Base-by-base conservation (phyloP, 768 basidiomycete genomes). In the Hygrophorus pudorinus region DNA sequence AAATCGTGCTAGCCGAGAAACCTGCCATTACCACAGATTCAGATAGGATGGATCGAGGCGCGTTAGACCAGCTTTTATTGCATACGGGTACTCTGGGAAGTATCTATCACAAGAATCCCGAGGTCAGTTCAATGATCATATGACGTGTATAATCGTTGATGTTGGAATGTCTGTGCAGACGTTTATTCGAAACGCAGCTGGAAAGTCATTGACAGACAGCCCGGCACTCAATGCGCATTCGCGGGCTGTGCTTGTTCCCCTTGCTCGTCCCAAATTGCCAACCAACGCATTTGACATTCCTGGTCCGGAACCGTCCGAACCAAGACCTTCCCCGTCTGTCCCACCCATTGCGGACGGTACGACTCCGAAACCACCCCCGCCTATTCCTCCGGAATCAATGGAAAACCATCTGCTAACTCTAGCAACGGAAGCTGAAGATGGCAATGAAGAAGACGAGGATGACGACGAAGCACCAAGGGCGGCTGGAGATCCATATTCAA, bases 21-120 rank as follows among this genome's bases (percentile, higher is more conserved):
- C 96, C 96, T 24, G 72, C 91, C 2, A 98, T 99, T 51, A 93
- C 91, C n/a, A 98, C 90, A 2, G 94, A 98, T 59, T 89, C 92
- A 3, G 96, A 99, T 56, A 71, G 90, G 44, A 96, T 99, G 90
- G 94, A 98, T 55, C 79, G 93, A 53, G 90, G 91, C 13, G 85
- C 93, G 39, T 75, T 99, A 33, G 96, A 99, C 64, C 93, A 97
- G 55, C 71, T 99, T 10, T 64, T 99, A 34, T 64, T 99, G 27
- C 92, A 98, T 61, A 92, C 94, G 0, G 94, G 89, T 4, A 92
- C 89, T 10, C 65, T 98, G 21, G 86, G 91, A 20, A 93, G 90
- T 48, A 94, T 99, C 47, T 99, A 97, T 63, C 94, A 97, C 69
- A 96, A 97, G 67, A 92, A 92, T 54, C 93, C 93, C 12, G 88